phyloP scores from a whole-genome alignment of 768 basidiomycete species.

The Kwoniella mangroviensis region DNA sequence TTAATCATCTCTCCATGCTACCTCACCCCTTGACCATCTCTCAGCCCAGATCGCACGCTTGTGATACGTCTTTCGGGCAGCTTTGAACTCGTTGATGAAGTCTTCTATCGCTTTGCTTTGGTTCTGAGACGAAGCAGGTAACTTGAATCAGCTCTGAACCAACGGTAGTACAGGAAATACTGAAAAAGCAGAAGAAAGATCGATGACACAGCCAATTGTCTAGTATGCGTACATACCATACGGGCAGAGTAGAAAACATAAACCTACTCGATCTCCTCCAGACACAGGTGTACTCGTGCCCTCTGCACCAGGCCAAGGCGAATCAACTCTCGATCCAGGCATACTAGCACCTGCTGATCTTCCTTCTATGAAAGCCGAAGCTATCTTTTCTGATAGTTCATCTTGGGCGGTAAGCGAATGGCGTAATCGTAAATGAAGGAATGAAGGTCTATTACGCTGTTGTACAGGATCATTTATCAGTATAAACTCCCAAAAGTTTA shows the following conservation, averaged over 20 bases:
- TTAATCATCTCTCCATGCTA: conserved; percentile 75
- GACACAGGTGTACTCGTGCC: conserved; percentile 22
- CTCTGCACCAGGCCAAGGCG: conserved; percentile 38
- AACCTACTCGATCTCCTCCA: conserved; percentile 31
- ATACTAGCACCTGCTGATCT: conserved; percentile 51
- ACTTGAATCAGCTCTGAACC: not conserved
- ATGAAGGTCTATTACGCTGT: conserved; percentile 82
- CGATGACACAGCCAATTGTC: too few species aligned
- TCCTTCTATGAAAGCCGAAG: conserved; percentile 78
- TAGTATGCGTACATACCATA: too few species aligned
- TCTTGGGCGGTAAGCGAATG: conserved; percentile 91
- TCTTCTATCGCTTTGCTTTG: conserved; percentile 70
- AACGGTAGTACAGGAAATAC: not conserved
- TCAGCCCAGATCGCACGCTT: conserved; percentile 90
- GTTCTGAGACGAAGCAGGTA: conserved; percentile 7
- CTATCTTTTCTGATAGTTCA: conserved; percentile 81
- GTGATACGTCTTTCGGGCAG: conserved; percentile 85
- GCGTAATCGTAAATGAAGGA: conserved; percentile 81
- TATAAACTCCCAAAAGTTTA: too few species aligned
- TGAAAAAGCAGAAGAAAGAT: too few species aligned
- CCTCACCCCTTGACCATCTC: conserved; percentile 81
- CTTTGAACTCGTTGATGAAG: conserved; percentile 86
- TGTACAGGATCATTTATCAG: not conserved
- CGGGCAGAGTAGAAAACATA: too few species aligned
- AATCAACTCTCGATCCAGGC: conserved; percentile 44